Evolutionary conservation across 2,329 filamentous ascomycete species (phyloP).

Genomic region (Fusarium circinatum): DNA sequence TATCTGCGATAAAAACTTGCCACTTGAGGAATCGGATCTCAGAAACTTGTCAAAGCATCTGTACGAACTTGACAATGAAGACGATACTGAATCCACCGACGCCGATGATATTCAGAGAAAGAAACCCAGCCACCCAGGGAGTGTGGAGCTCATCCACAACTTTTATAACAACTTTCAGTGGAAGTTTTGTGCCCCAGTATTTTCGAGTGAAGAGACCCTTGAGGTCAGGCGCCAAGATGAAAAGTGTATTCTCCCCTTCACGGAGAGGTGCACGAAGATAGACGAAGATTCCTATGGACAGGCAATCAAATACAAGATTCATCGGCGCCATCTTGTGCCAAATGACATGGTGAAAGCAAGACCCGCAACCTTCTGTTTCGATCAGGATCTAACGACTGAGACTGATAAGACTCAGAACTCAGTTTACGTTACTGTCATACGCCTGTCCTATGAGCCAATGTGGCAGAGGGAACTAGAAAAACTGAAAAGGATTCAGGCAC

Average conservation of each 20-base stretch:
- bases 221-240: accelerated
- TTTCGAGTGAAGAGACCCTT: neutral
- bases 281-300: too few species aligned
- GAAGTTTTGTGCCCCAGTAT: neutral
- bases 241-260: neutral
- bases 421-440: neutral
- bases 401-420: neutral
- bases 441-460: neutral
- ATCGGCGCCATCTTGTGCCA: neutral
- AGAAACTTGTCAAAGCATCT: neutral
- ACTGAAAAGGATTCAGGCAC: neutral
- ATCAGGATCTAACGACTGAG: neutral
- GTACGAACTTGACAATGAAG: neutral
- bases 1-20: neutral
- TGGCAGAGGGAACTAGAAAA: accelerated
- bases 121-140: accelerated
- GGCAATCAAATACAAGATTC: neutral
- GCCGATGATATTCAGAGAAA: neutral
- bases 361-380: too few species aligned
- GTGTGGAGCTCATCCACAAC: too few species aligned
- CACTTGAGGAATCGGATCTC: neutral
- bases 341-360: neutral
- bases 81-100: neutral
- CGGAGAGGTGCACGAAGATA: neutral
- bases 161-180: neutral